Evolutionary conservation across 2,329 filamentous ascomycete species (phyloP), one percentile per base, ranked within the genome.

Genomic region (Colletotrichum cereale): DNA sequence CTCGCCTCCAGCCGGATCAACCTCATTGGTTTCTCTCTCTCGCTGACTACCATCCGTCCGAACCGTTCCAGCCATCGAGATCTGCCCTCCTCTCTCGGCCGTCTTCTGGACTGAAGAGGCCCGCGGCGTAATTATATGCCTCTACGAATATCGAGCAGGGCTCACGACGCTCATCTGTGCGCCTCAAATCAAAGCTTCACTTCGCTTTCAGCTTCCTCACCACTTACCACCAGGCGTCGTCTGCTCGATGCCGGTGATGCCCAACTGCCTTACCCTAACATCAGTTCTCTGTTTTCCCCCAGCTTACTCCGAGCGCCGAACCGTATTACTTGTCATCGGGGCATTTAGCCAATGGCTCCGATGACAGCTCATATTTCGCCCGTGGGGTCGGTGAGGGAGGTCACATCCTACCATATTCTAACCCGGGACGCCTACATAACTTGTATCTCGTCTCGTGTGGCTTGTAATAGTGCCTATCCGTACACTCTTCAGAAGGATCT

Each of bases 311-410:
- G 65, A 61, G 18, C 38, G 36, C 60, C 53, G 66, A 69, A 61
- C 53, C 44, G 42, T 29, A 47, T 12, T 47, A 48, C 44, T 57
- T 57, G 47, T 47, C 24, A 60, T 64, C 58, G 47, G 36, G 63
- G 18, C 18, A 31, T 38, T 14, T 48, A 8, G 24, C 21, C 24
- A 36, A 52, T 56, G 24, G n/a, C n/a, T 3, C 50, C 29, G 65
- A 40, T 71, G 64, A 71, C 64, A 68, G 57, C 64, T 62, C 68
- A 68, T 31, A 58, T 56, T 24, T 61, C 48, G 42, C 26, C 58
- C 34, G 58, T 29, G 31, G 55, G 60, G 56, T 56, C 50, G 58
- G 50, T 62, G 58, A 42, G 64, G 56, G 56, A 14, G n/a, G 18
- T 16, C 31, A 24, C 18, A 53, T 21, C 47, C 62, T 40, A 52